A percentile compares a stretch with the other conserved stretches of the same genome.
These are phyloP conservation scores for Plectosphaerella cucumerina DNA, from an alignment of 2,329 filamentous ascomycete genomes.

Conservation along the genomic window DNA sequence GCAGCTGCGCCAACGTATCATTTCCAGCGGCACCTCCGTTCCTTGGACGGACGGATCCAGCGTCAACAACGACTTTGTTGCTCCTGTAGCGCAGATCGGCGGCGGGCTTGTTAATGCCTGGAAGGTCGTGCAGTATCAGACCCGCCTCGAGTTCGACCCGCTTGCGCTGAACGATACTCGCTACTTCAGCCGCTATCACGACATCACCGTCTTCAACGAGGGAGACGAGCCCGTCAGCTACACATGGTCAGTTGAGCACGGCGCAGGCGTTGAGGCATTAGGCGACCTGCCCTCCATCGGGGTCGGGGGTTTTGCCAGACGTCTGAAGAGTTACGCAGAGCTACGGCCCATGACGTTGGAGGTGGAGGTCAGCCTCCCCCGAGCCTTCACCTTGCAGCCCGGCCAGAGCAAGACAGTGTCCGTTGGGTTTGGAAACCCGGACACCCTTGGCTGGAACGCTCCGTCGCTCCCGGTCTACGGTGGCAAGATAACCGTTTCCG, in stretches of 20 bases:
- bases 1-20: conserved; percentile 26
- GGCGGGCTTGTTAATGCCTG: conserved; percentile 33
- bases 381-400: background rate
- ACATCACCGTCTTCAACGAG: background rate
- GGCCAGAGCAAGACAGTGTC: background rate
- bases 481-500: conserved; percentile 24
- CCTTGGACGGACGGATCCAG: conserved; percentile 14
- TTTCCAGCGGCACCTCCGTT: conserved; percentile 17
- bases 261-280: conserved; percentile 15
- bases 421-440: background rate
- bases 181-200: conserved; percentile 22
- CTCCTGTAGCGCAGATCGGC: conserved; percentile 34
- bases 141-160: conserved; percentile 25
- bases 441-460: conserved; percentile 12
- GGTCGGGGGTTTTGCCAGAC: too few species aligned
- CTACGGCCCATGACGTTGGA: background rate
- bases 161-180: conserved; percentile 37
- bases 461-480: conserved; percentile 25
- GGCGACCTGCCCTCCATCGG: too few species aligned
- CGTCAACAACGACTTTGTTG: conserved; percentile 8
- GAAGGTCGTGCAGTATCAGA: conserved; percentile 28
- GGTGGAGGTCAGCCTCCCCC: conserved; percentile 21
- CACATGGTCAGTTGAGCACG: conserved; percentile 5
- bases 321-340: background rate
- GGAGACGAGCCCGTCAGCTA: conserved; percentile 4